These are phyloP conservation scores for Craterostigma plantagineum DNA, from an alignment of 257 asterid species.

Conservation along the genomic window DNA sequence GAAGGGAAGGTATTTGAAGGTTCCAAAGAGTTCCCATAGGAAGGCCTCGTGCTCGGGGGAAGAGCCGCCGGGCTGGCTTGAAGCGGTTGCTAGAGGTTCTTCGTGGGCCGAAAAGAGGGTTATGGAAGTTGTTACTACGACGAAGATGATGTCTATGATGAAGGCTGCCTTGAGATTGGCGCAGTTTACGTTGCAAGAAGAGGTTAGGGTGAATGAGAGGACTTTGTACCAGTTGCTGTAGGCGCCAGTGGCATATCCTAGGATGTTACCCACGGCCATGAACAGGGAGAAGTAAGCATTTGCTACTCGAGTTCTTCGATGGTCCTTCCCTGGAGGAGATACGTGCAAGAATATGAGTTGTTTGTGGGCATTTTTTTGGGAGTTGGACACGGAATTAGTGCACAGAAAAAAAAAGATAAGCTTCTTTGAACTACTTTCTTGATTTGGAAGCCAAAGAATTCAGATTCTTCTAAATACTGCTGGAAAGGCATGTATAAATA, in stretches of 20 bases:
- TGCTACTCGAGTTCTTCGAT: conserved; percentile 58
- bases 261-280: conserved; percentile 68
- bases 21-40: conserved; percentile 57
- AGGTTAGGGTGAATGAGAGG: conserved; percentile 39
- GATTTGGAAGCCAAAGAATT: no score
- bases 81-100: conserved; percentile 21
- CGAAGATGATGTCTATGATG: conserved; percentile 40
- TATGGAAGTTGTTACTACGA: conserved; percentile 28
- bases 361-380: no score
- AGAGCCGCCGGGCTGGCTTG: conserved; percentile 11
- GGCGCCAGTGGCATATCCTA: conserved; percentile 70
- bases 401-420: no score
- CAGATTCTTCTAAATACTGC: no score
- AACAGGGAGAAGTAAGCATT: conserved; percentile 60
- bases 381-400: no score
- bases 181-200: conserved; percentile 49
- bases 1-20: conserved; percentile 40
- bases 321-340: conserved; percentile 37
- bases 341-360: no score
- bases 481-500: no score
- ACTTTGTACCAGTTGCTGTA: conserved; percentile 50
- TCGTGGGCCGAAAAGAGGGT: conserved; percentile 46
- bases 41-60: conserved; percentile 53
- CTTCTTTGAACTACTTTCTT: no score
- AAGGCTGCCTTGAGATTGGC: conserved; percentile 73